phyloP scores from a whole-genome alignment of 2,329 filamentous ascomycete species.

The Biscogniauxia sp. region DNA sequence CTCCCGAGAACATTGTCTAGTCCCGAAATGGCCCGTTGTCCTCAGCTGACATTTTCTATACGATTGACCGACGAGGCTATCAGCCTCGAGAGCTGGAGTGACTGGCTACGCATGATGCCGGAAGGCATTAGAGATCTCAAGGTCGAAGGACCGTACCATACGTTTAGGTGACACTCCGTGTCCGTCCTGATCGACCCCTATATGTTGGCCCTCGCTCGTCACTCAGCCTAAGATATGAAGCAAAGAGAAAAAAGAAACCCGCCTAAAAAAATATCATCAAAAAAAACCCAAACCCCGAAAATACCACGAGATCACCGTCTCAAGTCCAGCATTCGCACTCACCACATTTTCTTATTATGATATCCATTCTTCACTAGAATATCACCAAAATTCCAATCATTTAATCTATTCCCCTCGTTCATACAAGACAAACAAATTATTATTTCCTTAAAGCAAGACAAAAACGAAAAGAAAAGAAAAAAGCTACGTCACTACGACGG shows the following conservation, averaged over 20 bases:
- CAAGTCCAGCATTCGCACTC: background rate
- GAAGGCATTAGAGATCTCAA: constrained; percentile 55
- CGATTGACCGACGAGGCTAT: constrained; percentile 50
- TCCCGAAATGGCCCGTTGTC: constrained; percentile 34
- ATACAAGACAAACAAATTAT: background rate
- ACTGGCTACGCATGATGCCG: constrained; percentile 59
- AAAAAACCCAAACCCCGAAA: background rate
- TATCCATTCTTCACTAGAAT: constrained; percentile 14
- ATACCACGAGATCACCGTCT: background rate
- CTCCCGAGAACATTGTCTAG: constrained; percentile 40
- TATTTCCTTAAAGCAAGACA: background rate
- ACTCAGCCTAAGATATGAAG: constrained; percentile 7
- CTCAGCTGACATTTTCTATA: constrained; percentile 50
- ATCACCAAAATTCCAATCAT: background rate
- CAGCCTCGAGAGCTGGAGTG: constrained; percentile 53
- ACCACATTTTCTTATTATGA: constrained; percentile 8
- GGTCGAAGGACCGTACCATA: constrained; percentile 50
- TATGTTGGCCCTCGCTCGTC: background rate
- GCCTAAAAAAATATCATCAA: constrained; percentile 4
- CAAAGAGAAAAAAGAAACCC: constrained; percentile 6
- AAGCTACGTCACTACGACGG: background rate
- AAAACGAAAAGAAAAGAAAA: too few species aligned
- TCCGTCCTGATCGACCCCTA: constrained; percentile 7
- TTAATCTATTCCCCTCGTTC: background rate
- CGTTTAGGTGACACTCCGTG: constrained; percentile 36